Percentiles rank a stretch among this genome's conserved stretches.
Evolutionary conservation across 805 yeast genomes (phyloP).

Genomic region (Candida khao-thaluensis): DNA sequence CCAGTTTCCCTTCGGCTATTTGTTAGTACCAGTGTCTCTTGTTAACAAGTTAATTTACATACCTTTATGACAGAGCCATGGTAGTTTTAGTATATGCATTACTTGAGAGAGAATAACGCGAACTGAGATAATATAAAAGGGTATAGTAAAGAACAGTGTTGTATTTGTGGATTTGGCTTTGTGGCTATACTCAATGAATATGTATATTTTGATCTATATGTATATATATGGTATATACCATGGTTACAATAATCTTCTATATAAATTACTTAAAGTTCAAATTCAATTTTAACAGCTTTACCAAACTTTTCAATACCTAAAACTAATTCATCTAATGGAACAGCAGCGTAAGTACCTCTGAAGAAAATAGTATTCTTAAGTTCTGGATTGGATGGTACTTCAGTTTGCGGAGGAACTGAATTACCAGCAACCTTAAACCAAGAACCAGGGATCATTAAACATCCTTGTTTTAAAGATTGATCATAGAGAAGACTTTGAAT

Average conservation of each 20-base stretch:
- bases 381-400: conserved; percentile 39
- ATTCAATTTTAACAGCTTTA: conserved; percentile 59
- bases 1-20: conserved; percentile 71
- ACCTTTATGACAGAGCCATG: conserved; percentile 47
- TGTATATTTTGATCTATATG: too few relatives aligned
- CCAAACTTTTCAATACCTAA: conserved; percentile 69
- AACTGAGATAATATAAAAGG: too few relatives aligned
- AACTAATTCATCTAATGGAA: conserved; percentile 61
- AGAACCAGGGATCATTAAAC: conserved; percentile 77
- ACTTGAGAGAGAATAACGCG: too few relatives aligned
- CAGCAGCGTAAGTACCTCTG: conserved; percentile 90
- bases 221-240: too few relatives aligned
- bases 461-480: conserved; percentile 56
- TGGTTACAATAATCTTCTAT: neutral
- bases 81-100: conserved; percentile 43
- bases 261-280: conserved; percentile 10
- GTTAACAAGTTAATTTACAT: conserved; percentile 24
- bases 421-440: conserved; percentile 68
- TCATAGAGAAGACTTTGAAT: conserved; percentile 68
- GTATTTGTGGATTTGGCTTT: too few relatives aligned
- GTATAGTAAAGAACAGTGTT: too few relatives aligned
- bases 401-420: conserved; percentile 57
- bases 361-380: conserved; percentile 57
- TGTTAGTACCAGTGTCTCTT: conserved; percentile 23
- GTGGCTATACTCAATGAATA: too few relatives aligned